These are phyloP conservation scores for Xylaria sp. DNA, from an alignment of 2,329 filamentous ascomycete species.

Conservation along the genomic window DNA sequence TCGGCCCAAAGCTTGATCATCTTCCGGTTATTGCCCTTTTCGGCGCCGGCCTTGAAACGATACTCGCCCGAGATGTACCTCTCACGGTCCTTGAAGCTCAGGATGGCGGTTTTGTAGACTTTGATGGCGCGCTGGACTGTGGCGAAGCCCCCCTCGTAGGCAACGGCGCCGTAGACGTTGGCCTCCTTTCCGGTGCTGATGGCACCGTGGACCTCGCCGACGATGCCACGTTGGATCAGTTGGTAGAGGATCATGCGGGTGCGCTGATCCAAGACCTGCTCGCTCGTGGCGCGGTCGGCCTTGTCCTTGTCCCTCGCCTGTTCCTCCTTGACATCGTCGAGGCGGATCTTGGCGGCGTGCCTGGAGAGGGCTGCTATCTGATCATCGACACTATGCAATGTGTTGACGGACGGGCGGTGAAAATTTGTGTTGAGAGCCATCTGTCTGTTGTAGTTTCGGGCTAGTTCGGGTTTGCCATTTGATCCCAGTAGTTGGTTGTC, in stretches of 20 bases:
- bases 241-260: constrained; percentile 95
- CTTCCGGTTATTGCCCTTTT: constrained; percentile 91
- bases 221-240: constrained; percentile 90
- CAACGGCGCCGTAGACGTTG: constrained; percentile 92
- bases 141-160: constrained; percentile 60
- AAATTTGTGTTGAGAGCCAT: constrained; percentile 74
- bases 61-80: constrained; percentile 95
- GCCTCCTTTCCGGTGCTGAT: constrained; percentile 97
- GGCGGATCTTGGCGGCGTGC: constrained; percentile 83
- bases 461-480: constrained; percentile 69
- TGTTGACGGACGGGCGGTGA: constrained; percentile 81
- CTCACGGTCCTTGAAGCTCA: constrained; percentile 97
- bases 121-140: constrained; percentile 86
- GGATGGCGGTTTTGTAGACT: constrained; percentile 97
- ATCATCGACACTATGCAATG: constrained; percentile 79
- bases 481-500: constrained; percentile 50
- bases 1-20: constrained; percentile 99
- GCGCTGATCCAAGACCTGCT: constrained; percentile 91
- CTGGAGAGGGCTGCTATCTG: constrained; percentile 84
- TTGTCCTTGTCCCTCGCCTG: constrained; percentile 76
- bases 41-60: constrained; percentile 87
- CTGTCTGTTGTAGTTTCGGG: constrained; percentile 89
- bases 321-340: constrained; percentile 67
- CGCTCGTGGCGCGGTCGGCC: constrained; percentile 89
- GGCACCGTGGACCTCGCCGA: constrained; percentile 92